These are phyloP conservation scores for Sclerotinia spermophila DNA, from an alignment of 2,329 filamentous ascomycete genomes.

Conservation along the genomic window DNA sequence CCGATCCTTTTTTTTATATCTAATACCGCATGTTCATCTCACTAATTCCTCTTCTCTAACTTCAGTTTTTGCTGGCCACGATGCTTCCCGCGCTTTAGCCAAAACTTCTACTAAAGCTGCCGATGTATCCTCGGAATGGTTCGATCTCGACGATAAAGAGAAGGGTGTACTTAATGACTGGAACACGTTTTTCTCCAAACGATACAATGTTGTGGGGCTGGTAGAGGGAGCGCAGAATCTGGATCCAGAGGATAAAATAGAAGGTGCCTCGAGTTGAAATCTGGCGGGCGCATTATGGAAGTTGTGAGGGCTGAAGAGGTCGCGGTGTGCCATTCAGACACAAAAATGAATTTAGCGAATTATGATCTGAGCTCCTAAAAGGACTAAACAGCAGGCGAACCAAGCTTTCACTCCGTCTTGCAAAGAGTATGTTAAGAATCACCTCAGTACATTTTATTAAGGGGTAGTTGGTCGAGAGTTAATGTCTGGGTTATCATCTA, in stretches of 20 bases:
- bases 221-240: constrained; percentile 16
- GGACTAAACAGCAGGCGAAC: background rate
- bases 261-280: constrained; percentile 2
- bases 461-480: background rate
- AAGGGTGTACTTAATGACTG: constrained; percentile 84
- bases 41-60: background rate
- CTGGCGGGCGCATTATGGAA: background rate
- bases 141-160: constrained; percentile 78
- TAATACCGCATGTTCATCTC: background rate
- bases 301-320: background rate
- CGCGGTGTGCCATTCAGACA: background rate
- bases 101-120: constrained; percentile 81
- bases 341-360: background rate
- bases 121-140: constrained; percentile 79
- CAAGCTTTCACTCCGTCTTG: background rate
- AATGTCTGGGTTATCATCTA: background rate
- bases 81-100: constrained; percentile 87
- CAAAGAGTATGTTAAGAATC: background rate
- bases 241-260: constrained; percentile 8
- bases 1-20: background rate
- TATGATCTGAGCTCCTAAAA: background rate
- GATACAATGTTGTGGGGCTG: constrained; percentile 81
- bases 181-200: constrained; percentile 93
- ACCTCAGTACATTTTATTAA: background rate
- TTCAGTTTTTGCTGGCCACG: constrained; percentile 90